These are phyloP conservation scores for Pascua guehoae DNA, from an alignment of 1,284 basidiomycete genomes.

Conservation along the genomic window DNA sequence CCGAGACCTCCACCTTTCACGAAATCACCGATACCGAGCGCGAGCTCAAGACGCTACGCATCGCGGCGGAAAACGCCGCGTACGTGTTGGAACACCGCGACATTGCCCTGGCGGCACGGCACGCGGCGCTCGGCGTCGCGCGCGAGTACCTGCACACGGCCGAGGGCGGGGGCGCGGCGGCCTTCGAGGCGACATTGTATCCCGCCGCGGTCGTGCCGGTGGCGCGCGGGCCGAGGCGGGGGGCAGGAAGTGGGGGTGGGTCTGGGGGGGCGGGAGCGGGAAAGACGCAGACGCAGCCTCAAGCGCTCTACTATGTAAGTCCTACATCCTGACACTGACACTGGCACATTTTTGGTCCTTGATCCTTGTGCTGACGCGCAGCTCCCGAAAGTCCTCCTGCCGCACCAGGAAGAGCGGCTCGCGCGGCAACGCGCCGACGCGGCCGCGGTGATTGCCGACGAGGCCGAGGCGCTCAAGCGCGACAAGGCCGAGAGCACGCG, in stretches of 20 bases:
- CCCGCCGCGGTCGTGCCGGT: constrained; percentile 37
- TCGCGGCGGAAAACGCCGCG: constrained; percentile 38
- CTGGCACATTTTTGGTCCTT: too few relatives aligned
- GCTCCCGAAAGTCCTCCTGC: constrained; percentile 40
- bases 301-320: constrained; percentile 33
- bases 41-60: constrained; percentile 36
- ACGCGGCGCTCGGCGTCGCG: constrained; percentile 30
- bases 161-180: too few relatives aligned
- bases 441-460: constrained; percentile 32
- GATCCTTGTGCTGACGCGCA: too few relatives aligned
- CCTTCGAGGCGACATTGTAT: constrained; percentile 21
- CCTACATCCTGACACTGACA: too few relatives aligned
- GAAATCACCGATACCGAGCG: constrained; percentile 40
- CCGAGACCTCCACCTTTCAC: constrained; percentile 36
- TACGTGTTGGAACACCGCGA: constrained; percentile 39
- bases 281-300: background rate
- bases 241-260: constrained; percentile 3
- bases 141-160: constrained; percentile 37
- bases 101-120: constrained; percentile 38
- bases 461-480: constrained; percentile 26
- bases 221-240: constrained; percentile 29
- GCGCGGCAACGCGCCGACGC: constrained; percentile 20
- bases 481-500: constrained; percentile 27
- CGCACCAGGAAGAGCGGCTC: constrained; percentile 39
- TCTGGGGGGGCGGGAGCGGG: too few relatives aligned